Conservation (phyloP, 805 yeast species). For the Starmerella roubikii region DNA sequence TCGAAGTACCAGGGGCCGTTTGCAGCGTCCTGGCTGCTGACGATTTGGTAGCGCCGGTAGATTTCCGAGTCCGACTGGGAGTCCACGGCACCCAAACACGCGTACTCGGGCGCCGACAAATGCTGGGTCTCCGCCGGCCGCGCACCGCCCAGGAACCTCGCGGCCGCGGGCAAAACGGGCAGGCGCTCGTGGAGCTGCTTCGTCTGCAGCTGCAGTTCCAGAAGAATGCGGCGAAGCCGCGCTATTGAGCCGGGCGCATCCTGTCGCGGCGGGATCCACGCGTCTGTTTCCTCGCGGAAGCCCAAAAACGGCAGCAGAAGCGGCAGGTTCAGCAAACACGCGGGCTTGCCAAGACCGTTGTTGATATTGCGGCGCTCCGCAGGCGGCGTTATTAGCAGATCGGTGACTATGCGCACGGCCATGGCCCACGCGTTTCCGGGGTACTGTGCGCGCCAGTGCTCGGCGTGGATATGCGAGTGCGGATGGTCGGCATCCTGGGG, state of each 20-base stretch:
- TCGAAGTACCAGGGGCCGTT: constrained; percentile 41
- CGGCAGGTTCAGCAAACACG: constrained; percentile 8
- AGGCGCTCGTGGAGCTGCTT: background rate
- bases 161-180: constrained; percentile 4
- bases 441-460: background rate
- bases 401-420: constrained; percentile 9
- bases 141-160: constrained; percentile 1
- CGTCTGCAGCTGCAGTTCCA: constrained; percentile 8
- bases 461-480: background rate
- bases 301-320: constrained; percentile 19
- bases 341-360: background rate
- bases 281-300: constrained; percentile 16
- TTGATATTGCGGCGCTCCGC: constrained; percentile 3
- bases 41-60: constrained; percentile 34
- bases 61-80: constrained; percentile 33
- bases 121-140: background rate
- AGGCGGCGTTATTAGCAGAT: constrained; percentile 6
- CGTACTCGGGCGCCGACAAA: constrained; percentile 16
- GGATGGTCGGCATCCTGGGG: background rate
- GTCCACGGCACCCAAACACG: constrained; percentile 13
- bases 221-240: constrained; percentile 9
- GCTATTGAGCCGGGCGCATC: background rate
- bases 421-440: constrained; percentile 6
- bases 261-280: constrained; percentile 11
- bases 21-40: constrained; percentile 24